These are phyloP conservation scores for Fusarium protoensiforme DNA, from an alignment of 2,329 filamentous ascomycete species.

Conservation along the genomic window DNA sequence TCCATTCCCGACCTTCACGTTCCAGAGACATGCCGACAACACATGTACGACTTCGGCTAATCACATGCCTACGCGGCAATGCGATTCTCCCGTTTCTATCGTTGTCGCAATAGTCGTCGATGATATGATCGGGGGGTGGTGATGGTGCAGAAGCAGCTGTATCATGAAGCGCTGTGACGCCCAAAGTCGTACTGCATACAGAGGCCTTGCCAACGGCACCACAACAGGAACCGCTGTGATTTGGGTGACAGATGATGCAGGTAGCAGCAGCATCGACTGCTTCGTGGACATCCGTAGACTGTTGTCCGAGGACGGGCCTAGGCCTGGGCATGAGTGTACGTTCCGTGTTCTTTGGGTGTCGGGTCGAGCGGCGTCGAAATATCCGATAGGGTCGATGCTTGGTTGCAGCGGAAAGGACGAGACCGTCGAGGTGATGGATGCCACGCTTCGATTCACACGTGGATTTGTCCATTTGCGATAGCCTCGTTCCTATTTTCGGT, in stretches of 20 bases:
- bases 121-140: not conserved
- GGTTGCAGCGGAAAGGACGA: not conserved
- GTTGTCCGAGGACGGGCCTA: not conserved
- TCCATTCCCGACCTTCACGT: not conserved
- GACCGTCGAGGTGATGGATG: not conserved
- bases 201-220: conserved; percentile 2
- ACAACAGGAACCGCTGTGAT: conserved; percentile 17
- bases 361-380: conserved; percentile 1
- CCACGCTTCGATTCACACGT: not conserved
- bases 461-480: not conserved
- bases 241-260: conserved; percentile 22
- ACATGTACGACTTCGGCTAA: conserved; percentile 2
- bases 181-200: conserved; percentile 3
- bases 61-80: conserved; percentile 32
- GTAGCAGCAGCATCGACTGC: conserved; percentile 7
- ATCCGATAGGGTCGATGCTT: conserved; percentile 10
- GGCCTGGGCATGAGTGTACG: not conserved
- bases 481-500: not conserved
- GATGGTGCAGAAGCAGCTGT: not conserved
- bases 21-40: not conserved
- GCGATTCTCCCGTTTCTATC: not conserved
- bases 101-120: not conserved
- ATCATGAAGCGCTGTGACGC: conserved; percentile 4
- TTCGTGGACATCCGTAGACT: not conserved
- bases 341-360: not conserved